Evolutionary conservation across 2,329 filamentous ascomycete genomes (phyloP).

Genomic region (Gyromitra esculenta): DNA sequence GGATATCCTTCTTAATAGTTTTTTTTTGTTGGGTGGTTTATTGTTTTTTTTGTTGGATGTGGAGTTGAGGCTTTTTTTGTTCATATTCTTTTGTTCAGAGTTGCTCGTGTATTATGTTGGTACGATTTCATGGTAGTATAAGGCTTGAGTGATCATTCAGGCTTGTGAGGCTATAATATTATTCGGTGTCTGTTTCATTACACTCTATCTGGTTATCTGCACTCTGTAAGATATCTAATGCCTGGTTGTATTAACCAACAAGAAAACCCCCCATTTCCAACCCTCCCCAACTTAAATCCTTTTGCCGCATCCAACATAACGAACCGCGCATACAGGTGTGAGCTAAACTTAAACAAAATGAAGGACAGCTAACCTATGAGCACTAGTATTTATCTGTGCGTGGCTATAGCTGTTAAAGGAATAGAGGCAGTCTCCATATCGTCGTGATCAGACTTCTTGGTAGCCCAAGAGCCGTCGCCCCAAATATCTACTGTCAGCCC

Average conservation of each 20-base stretch:
- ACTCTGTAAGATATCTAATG: neutral
- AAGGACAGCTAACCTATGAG: neutral
- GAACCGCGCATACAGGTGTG: neutral
- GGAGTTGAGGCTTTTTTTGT: constrained; percentile 49
- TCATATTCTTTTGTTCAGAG: constrained; percentile 48
- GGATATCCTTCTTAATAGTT: constrained; percentile 13
- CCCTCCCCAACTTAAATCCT: neutral
- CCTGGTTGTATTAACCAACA: neutral
- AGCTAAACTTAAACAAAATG: constrained; percentile 3
- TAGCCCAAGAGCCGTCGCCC: constrained; percentile 59
- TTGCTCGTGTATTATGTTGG: constrained; percentile 45
- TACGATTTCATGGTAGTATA: neutral
- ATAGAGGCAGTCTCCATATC: constrained; percentile 2
- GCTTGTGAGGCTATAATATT: neutral
- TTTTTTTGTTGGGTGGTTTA: constrained; percentile 21
- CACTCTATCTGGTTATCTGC: neutral
- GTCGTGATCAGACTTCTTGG: constrained; percentile 5
- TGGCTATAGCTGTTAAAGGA: neutral
- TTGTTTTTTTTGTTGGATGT: constrained; percentile 20
- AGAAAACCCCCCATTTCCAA: neutral
- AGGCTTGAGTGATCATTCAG: neutral
- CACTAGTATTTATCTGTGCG: neutral
- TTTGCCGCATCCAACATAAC: neutral
- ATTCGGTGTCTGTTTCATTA: neutral
- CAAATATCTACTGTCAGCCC: constrained; percentile 63